Base-by-base conservation (phyloP, 192 early-diverging fungal species). In the Phycomyces blakesleeanus region DNA sequence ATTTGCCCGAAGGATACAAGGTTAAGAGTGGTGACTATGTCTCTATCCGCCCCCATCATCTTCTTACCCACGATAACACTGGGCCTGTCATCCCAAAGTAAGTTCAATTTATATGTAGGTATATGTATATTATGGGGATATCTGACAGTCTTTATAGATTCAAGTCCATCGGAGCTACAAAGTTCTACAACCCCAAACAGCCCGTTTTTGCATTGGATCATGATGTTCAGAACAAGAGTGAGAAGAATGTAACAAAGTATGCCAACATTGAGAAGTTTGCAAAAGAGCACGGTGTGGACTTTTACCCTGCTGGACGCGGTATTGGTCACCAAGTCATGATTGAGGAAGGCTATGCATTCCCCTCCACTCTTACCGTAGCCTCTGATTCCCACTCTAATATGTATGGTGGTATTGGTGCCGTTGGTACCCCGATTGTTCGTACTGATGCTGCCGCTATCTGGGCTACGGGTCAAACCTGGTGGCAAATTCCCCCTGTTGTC, bases 371-470 rank as follows among this genome's bases (percentile, higher is more conserved):
- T 78, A 92, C 93, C 21, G 95, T 99, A 4, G 97, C 94, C 1
- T 96, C 93, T 1, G 97, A 99, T 75, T 99, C 97, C 7, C 97
- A 99, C 70, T 97, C 97, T 5, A 99, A 99, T 79, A 99, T 97
- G 93, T 99, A 99, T 75, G 97, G 97, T 41, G 97, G 95, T 65
- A 88, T 99, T 62, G 95, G 95, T 34, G 85, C 86, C 52, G 78
- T 99, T 55, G 97, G 97, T 40, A 97, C 97, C 24, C 97, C 97
- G 18, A 90, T 99, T 54, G 97, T 99, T 39, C 85, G 97, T 26
- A 99, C 97, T 7, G 97, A 99, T 68, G 97, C 97, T 0, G 97
- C 97, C 0, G 91, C 97, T 1, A 93, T 99, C 59, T 99, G 97
- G 97, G 94, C 97, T 4, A 97, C 97, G 0, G 89, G 95, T 5